phyloP scores from a whole-genome alignment of 140 eudicot genomes.

The Erigeron philadelphicus region DNA sequence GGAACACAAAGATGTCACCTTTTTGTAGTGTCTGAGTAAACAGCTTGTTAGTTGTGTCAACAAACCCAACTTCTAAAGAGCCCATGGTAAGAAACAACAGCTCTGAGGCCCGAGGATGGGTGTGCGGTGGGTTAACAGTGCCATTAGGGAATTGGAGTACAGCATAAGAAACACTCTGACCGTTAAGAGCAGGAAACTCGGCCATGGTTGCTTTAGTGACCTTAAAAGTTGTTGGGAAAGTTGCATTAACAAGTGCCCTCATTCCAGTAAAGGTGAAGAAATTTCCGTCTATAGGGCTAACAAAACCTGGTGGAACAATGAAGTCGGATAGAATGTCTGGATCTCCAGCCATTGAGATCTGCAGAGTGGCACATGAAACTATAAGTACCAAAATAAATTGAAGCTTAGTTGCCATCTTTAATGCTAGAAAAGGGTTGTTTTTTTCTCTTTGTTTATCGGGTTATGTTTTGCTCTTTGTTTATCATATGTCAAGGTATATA shows the following conservation, averaged over 20 bases:
- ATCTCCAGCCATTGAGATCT: constrained; percentile 13
- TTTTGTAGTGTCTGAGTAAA: constrained; percentile 15
- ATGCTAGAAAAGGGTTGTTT: not conserved
- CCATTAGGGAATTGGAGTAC: constrained; percentile 23
- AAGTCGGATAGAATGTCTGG: constrained; percentile 20
- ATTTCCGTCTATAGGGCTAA: constrained; percentile 6
- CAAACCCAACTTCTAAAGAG: constrained; percentile 21
- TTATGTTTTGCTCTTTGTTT: not conserved
- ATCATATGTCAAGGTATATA: not conserved
- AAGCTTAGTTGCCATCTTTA: constrained; percentile 15
- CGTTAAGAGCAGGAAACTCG: constrained; percentile 24
- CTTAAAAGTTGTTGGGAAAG: constrained; percentile 10
- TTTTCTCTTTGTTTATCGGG: not conserved
- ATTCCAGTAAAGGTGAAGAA: constrained; percentile 26
- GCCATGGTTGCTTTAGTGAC: constrained; percentile 23
- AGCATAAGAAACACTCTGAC: constrained; percentile 20
- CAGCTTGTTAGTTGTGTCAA: constrained; percentile 28
- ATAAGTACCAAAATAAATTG: not conserved
- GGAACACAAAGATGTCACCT: constrained; percentile 26
- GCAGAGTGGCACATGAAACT: constrained; percentile 11
- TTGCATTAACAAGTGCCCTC: constrained; percentile 13
- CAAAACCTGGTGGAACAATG: not conserved
- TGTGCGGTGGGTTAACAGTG: constrained; percentile 22
- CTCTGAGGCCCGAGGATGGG: constrained; percentile 27
- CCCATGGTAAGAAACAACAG: constrained; percentile 21